Conservation (phyloP, 164 flowering plant genomes). For the Sextonia rubra region DNA sequence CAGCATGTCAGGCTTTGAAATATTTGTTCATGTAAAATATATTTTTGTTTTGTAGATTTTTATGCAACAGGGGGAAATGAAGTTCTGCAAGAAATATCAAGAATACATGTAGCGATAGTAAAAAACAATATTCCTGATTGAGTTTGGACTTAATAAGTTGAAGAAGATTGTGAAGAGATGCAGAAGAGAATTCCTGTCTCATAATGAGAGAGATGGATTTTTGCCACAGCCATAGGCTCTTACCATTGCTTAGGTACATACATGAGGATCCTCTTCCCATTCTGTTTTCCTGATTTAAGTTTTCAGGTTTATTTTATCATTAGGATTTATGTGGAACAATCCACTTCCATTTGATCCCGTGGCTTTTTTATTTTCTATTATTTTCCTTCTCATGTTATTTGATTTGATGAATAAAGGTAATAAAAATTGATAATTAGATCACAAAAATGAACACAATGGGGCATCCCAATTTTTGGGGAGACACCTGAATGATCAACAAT, state of each 20-base stretch:
- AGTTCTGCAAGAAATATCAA: conserved; percentile 85
- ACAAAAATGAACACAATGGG: no score
- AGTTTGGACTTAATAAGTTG: conserved; percentile 67
- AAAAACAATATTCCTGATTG: conserved; percentile 58
- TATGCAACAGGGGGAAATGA: conserved; percentile 38
- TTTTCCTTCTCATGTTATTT: no score
- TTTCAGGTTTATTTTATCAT: background rate
- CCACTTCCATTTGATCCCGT: no score
- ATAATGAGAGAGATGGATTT: conserved; percentile 18
- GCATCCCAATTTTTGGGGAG: no score
- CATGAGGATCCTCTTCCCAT: background rate
- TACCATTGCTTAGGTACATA: conserved; percentile 52
- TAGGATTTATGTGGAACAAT: background rate
- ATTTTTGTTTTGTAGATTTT: no score
- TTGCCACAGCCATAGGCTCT: conserved; percentile 26
- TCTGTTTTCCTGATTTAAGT: background rate
- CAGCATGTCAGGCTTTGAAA: no score
- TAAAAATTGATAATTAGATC: no score
- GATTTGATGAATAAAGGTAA: no score
- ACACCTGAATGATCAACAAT: no score
- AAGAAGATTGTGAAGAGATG: conserved; percentile 80
- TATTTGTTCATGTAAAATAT: no score
- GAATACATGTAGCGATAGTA: conserved; percentile 72
- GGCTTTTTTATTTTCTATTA: no score
- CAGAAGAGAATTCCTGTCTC: conserved; percentile 35